Evolutionary conservation across 176 grass and related monocot species (phyloP), one percentile per base, ranked within the genome.

Genomic region (Avena atlantica): DNA sequence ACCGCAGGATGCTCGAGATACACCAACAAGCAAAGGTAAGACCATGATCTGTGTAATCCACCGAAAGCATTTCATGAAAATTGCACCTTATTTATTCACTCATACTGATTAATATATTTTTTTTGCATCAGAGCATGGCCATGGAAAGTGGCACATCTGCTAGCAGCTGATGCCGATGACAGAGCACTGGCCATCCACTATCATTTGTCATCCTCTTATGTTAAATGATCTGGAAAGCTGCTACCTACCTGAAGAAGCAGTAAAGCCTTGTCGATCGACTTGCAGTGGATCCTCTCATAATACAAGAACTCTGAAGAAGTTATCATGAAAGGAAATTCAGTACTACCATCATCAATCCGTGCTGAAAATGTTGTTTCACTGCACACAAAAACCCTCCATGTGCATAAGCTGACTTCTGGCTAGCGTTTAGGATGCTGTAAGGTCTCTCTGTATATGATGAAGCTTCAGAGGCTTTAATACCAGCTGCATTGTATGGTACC

Each of bases 1-100:
- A 99, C 78, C 69, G 89, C 74, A 85, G 89, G 77, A 97, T 93
- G 97, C 91, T 94, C 12, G 81, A 86, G 47, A 91, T 79, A 79
- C 94, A 93, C 83, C 87, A 92, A 48, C 64, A 90, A 34, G 83
- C 67, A 45, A 90, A 94, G 90, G 92, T 96, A 86, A 87, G 45
- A 53, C 29, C 23, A 57, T 76, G 48, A 78, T 77, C 8, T 12
- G 70, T 70, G n/a, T 31, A 42, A 62, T 62, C 14, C 15, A 55
- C n/a, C n/a, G 27, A 60, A 48, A 12, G 12, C 9, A 50, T 27
- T 40, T 56, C 48, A 17, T 66, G 40, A 17, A 76, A 48, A 82
- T 45, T 59, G 27, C 59, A 31, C 25, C 24, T 59, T 66, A 57
- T 37, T 44, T 79, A 50, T 74, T 76, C 8, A 48, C 60, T 49